Conservation (phyloP, 116 monocot species). For the Zostera marina region DNA sequence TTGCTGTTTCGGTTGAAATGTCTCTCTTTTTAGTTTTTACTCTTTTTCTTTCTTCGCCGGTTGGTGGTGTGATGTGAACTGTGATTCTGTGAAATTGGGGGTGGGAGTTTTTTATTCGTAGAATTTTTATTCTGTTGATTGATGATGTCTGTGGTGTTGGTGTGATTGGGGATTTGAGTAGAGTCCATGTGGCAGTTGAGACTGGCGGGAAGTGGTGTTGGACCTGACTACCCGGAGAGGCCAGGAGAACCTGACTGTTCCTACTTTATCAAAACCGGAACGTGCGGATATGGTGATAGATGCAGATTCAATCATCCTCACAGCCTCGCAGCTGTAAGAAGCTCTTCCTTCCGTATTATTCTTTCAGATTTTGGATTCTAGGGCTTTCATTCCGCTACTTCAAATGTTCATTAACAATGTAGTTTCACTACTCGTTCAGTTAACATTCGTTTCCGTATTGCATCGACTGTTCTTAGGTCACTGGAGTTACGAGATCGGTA, state of each 20-base stretch:
- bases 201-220: slow-evolving; percentile 20
- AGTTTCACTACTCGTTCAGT: too few species aligned
- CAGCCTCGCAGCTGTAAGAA: slow-evolving; percentile 9
- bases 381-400: neutral
- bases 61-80: slow-evolving; percentile 4
- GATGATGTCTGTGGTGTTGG: neutral
- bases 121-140: neutral
- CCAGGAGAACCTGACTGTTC: slow-evolving; percentile 65
- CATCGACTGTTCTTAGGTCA: slow-evolving; percentile 12
- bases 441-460: neutral
- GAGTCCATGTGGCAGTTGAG: slow-evolving; percentile 67
- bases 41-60: neutral
- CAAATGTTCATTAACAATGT: neutral
- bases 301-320: slow-evolving; percentile 94
- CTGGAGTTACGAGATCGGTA: slow-evolving; percentile 21
- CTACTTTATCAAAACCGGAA: slow-evolving; percentile 71
- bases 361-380: neutral
- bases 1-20: neutral
- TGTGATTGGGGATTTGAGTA: slow-evolving; percentile 8
- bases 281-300: slow-evolving; percentile 68
- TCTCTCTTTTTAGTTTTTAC: slow-evolving; percentile 3
- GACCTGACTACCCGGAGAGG: slow-evolving; percentile 47
- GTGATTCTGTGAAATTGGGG: slow-evolving; percentile 5
- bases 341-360: neutral
- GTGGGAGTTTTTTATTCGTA: slow-evolving; percentile 2